Evolutionary conservation across 495 filamentous ascomycete genomes (phyloP).

Genomic region (Letharia lupina): DNA sequence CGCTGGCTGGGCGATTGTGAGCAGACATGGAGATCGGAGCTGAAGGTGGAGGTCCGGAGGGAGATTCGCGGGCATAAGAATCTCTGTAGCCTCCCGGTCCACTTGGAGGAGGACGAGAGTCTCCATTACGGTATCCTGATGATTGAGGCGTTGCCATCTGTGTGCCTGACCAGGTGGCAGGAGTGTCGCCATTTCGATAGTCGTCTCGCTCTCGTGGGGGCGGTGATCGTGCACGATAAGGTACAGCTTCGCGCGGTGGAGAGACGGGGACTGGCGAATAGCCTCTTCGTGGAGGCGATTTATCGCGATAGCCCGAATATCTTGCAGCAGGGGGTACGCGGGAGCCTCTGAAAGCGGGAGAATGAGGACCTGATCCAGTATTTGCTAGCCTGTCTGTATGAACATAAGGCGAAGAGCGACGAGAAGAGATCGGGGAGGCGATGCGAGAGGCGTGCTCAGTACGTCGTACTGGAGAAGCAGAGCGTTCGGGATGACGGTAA

Average conservation of each 20-base stretch:
- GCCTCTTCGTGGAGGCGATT: slow-evolving; percentile 22
- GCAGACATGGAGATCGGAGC: slow-evolving; percentile 38
- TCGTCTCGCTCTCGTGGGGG: slow-evolving; percentile 16
- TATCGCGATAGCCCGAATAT: slow-evolving; percentile 17
- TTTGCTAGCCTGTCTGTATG: slow-evolving; percentile 28
- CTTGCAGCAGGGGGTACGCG: slow-evolving; percentile 15
- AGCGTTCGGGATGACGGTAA: slow-evolving; percentile 22
- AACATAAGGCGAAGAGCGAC: slow-evolving; percentile 33
- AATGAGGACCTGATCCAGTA: slow-evolving; percentile 26
- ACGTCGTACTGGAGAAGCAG: slow-evolving; percentile 24
- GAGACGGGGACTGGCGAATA: slow-evolving; percentile 23
- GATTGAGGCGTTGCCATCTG: slow-evolving; percentile 14
- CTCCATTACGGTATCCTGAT: slow-evolving; percentile 28
- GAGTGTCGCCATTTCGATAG: slow-evolving; percentile 15
- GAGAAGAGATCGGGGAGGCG: slow-evolving; percentile 35
- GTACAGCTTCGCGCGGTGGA: slow-evolving; percentile 19
- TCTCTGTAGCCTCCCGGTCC: slow-evolving; percentile 29
- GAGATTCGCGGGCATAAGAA: slow-evolving; percentile 34
- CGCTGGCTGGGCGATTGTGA: slow-evolving; percentile 41
- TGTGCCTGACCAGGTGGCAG: slow-evolving; percentile 12
- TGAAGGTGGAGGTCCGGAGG: slow-evolving; percentile 43
- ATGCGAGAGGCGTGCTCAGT: slow-evolving; percentile 31
- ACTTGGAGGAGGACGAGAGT: slow-evolving; percentile 31
- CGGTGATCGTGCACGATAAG: slow-evolving; percentile 18
- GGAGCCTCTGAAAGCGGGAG: slow-evolving; percentile 24